These are phyloP conservation scores for Aureobasidium mangrovei DNA, from an alignment of 2,329 filamentous ascomycete genomes.

Conservation along the genomic window DNA sequence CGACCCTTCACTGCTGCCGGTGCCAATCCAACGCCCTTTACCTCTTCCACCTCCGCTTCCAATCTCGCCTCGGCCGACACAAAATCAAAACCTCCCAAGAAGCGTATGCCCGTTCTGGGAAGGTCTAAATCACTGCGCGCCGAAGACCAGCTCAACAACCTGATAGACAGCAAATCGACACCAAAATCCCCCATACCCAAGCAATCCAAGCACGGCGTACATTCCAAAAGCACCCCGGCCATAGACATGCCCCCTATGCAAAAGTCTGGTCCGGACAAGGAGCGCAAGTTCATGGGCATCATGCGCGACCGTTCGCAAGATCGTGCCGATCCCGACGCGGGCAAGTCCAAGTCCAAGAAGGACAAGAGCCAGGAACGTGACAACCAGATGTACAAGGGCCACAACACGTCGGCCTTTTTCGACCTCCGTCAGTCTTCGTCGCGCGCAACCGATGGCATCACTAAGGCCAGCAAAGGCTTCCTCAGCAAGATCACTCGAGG, in stretches of 20 bases:
- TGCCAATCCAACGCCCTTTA: slow-evolving; percentile 1
- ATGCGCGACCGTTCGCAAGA: slow-evolving; percentile 66
- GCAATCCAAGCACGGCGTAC: slow-evolving; percentile 10
- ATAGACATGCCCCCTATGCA: slow-evolving; percentile 8
- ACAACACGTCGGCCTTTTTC: slow-evolving; percentile 10
- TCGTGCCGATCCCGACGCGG: slow-evolving; percentile 34
- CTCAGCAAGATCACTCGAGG: slow-evolving; percentile 70
- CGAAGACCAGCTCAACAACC: slow-evolving; percentile 33
- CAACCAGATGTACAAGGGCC: slow-evolving; percentile 7
- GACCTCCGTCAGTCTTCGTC: slow-evolving; percentile 59
- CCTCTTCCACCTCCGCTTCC: neutral
- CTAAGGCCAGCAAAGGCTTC: slow-evolving; percentile 64
- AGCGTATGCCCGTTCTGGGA: slow-evolving; percentile 16
- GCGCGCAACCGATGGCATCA: slow-evolving; percentile 60
- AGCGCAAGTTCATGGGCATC: slow-evolving; percentile 59
- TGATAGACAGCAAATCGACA: neutral
- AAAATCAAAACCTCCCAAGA: slow-evolving; percentile 14
- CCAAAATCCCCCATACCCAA: slow-evolving; percentile 12
- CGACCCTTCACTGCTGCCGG: slow-evolving; percentile 9
- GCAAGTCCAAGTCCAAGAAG: slow-evolving; percentile 14
- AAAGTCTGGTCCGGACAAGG: slow-evolving; percentile 40
- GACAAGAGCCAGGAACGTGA: slow-evolving; percentile 12
- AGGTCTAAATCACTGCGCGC: slow-evolving; percentile 16
- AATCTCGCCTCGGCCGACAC: slow-evolving; percentile 4
- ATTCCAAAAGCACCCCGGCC: slow-evolving; percentile 6